Evolutionary conservation across 768 basidiomycete genomes (phyloP), one percentile per base, ranked within the genome.

Genomic region (Boletus sensibilis): DNA sequence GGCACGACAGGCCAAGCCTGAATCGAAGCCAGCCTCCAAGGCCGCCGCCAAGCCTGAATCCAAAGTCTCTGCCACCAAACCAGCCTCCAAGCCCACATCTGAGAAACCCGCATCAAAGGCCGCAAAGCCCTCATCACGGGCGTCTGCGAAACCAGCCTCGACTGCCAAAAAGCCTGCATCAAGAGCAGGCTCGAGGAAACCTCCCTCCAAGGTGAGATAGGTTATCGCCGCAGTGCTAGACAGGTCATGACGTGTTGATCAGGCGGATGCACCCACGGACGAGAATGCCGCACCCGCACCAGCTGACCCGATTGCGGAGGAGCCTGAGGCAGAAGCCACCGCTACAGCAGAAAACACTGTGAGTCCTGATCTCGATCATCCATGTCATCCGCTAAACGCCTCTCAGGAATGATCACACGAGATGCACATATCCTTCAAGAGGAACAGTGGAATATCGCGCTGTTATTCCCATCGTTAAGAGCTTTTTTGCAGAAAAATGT

Each of bases 171-270:
- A 85, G 67, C 83, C 85, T 9, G 74, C 80, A 20, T 85, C 84
- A 48, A 74, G 82, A 61, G 84, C 83, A 29, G 73, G 76, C 31
- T 85, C 83, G 14, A 82, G 79, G 77, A 86, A 85, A 69, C 84
- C 85, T 54, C 75, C 72, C n/a, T 85, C 84, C 46, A 86, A 84
- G 82, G 85, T 75, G 23, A 65, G 64, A 56, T 50, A 12, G 4
- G 6, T 38, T 39, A 47, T 50, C 56, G 39, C 39, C 43, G 10
- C 47, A 34, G 21, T 43, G 9, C 45, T 13, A 2, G 35, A 29
- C 35, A 40, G 33, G n/a, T 11, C 16, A n/a, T 59, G 45, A 60
- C 44, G 39, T 27, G 34, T 25, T 41, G 21, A 31, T 18, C 49
- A 74, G 73, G 66, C 65, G 63, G 76, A 72, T 33, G 77, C 71